Percentiles rank a stretch among this genome's conserved stretches.
phyloP scores from a whole-genome alignment of 2,329 filamentous ascomycete species.

The Cladosporium sp. region DNA sequence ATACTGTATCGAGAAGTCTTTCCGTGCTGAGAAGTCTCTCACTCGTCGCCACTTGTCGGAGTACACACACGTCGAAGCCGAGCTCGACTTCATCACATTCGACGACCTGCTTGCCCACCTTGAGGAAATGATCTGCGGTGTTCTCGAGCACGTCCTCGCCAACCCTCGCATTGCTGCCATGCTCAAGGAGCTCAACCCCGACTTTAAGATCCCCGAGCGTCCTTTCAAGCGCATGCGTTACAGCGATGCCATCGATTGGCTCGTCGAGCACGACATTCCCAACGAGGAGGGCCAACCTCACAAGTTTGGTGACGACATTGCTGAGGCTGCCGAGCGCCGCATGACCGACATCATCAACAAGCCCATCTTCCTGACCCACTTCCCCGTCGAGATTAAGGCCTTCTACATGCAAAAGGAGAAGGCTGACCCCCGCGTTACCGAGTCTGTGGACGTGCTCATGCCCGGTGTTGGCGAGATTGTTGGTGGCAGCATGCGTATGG shows the following conservation, averaged over 20 bases:
- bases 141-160: conserved; percentile 73
- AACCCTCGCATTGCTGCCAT: conserved; percentile 71
- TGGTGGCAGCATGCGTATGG: conserved; percentile 94
- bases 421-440: conserved; percentile 78
- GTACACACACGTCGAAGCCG: conserved; percentile 95
- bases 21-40: conserved; percentile 94
- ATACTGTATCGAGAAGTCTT: conserved; percentile 98
- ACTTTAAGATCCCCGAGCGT: conserved; percentile 75
- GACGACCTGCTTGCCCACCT: conserved; percentile 83
- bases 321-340: conserved; percentile 89
- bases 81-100: conserved; percentile 94
- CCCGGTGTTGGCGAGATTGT: conserved; percentile 97
- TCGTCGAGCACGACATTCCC: conserved; percentile 82
- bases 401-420: conserved; percentile 98
- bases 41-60: conserved; percentile 93
- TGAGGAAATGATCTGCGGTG: conserved; percentile 82
- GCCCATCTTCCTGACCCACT: conserved; percentile 95
- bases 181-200: conserved; percentile 86
- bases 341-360: conserved; percentile 98
- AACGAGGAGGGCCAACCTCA: conserved; percentile 93
- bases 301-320: conserved; percentile 94
- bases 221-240: conserved; percentile 97
- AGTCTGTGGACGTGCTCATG: conserved; percentile 86
- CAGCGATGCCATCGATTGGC: conserved; percentile 89
- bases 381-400: conserved; percentile 95